Base-by-base conservation (phyloP, 192 early-diverging fungal species). In the Phlyctochytrium arcticum region DNA sequence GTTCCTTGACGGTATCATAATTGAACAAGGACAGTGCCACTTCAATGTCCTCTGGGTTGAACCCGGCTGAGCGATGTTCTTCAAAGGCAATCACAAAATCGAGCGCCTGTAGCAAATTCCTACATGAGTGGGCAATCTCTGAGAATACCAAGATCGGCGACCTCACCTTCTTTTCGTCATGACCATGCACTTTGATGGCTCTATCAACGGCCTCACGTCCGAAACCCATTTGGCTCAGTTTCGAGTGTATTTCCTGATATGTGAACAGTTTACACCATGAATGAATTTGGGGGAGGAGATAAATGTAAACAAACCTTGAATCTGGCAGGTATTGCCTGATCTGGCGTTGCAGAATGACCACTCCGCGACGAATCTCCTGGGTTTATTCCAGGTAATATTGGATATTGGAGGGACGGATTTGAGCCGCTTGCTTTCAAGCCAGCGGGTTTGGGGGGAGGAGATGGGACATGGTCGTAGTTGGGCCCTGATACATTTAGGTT, bases 201-300 rank as follows among this genome's bases (percentile, higher is more conserved):
- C 63, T 15, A 6, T 65, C 63, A 10, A 46, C 54, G 33, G 63
- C 63, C 21, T 65, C 54, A 6, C 36, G 53, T 19, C 35, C 27
- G 37, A 65, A 65, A 3, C 63, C 63, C 63, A 65, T 65, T 46
- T 65, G 63, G 8, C 37, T 56, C 15, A 56, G 34, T 42, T 39
- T 57, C 1, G 21, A 15, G 31, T 29, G 56, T 24, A 39, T 54
- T n/a, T 65, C 63, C 63, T 65, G 23, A n/a, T n/a, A n/a, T n/a
- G n/a, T n/a, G n/a, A n/a, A n/a, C n/a, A n/a, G n/a, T n/a, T n/a
- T n/a, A n/a, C n/a, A n/a, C n/a, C n/a, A n/a, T n/a, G n/a, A n/a
- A n/a, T n/a, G n/a, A n/a, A n/a, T n/a, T n/a, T n/a, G n/a, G n/a
- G n/a, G n/a, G n/a, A n/a, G n/a, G n/a, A n/a, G n/a, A n/a, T n/a